phyloP scores from a whole-genome alignment of 2,329 filamentous ascomycete genomes.

The Tolypocladium pustulatum region DNA sequence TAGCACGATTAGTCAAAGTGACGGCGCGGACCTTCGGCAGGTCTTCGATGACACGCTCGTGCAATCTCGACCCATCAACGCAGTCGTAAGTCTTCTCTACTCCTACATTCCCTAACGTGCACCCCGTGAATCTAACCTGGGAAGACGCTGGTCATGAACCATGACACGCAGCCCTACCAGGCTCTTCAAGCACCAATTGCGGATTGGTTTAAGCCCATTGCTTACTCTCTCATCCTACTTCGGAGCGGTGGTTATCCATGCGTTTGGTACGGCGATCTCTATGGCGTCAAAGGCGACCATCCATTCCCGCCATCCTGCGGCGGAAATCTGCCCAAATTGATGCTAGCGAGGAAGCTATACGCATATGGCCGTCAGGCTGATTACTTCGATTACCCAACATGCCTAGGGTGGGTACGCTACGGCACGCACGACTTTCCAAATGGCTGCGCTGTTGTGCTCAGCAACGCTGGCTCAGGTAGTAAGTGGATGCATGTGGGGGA shows the following conservation, averaged over 20 bases:
- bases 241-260: constrained; percentile 49
- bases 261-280: constrained; percentile 62
- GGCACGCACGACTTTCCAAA: constrained; percentile 33
- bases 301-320: constrained; percentile 41
- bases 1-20: constrained; percentile 43
- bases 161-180: constrained; percentile 48
- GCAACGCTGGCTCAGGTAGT: constrained; percentile 34
- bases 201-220: constrained; percentile 59
- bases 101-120: too few species aligned
- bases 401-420: constrained; percentile 49
- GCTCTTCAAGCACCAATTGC: constrained; percentile 45
- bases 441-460: constrained; percentile 47
- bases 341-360: constrained; percentile 45
- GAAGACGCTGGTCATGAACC: constrained; percentile 59
- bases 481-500: constrained; percentile 51
- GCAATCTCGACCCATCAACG: constrained; percentile 21
- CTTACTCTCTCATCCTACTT: constrained; percentile 57
- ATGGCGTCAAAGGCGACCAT: constrained; percentile 43
- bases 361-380: constrained; percentile 56
- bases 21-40: constrained; percentile 48
- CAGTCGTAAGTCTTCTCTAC: constrained; percentile 16
- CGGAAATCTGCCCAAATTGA: constrained; percentile 44
- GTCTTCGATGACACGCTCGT: constrained; percentile 54
- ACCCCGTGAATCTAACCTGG: neutral
- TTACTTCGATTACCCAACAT: constrained; percentile 50